These are phyloP conservation scores for Aphanomyces astaci DNA, from an alignment of 352 stramenopile species.

Conservation along the genomic window DNA sequence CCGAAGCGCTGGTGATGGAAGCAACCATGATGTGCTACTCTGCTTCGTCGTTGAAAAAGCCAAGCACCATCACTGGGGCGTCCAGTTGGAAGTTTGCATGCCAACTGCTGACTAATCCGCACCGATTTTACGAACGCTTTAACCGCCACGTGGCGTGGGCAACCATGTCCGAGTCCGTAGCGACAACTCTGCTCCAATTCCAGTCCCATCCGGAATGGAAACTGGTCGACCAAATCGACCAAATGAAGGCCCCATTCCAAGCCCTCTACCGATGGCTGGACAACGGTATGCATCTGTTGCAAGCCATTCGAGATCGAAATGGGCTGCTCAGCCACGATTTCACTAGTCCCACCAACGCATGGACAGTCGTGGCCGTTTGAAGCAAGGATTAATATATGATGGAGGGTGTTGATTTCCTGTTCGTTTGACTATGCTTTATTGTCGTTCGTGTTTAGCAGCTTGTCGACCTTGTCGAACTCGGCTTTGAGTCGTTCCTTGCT, in stretches of 20 bases:
- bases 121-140: not conserved
- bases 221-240: not conserved
- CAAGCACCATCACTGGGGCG: not conserved
- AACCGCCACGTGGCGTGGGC: not conserved
- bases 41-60: not conserved
- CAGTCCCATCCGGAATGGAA: not conserved
- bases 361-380: not conserved
- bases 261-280: not conserved
- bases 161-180: not conserved
- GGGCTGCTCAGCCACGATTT: no score
- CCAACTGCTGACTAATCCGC: not conserved
- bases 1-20: not conserved
- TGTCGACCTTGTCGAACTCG: conserved; percentile 83
- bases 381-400: no score
- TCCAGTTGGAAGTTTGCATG: not conserved
- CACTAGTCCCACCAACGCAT: no score
- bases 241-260: not conserved
- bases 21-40: not conserved
- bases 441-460: conserved; percentile 73
- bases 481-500: conserved; percentile 65
- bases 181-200: not conserved
- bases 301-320: not conserved
- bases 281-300: not conserved
- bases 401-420: no score
- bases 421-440: conserved; percentile 28